Evolutionary conservation across 2,329 filamentous ascomycete genomes (phyloP).

Genomic region (Cladophialophora psammophila): DNA sequence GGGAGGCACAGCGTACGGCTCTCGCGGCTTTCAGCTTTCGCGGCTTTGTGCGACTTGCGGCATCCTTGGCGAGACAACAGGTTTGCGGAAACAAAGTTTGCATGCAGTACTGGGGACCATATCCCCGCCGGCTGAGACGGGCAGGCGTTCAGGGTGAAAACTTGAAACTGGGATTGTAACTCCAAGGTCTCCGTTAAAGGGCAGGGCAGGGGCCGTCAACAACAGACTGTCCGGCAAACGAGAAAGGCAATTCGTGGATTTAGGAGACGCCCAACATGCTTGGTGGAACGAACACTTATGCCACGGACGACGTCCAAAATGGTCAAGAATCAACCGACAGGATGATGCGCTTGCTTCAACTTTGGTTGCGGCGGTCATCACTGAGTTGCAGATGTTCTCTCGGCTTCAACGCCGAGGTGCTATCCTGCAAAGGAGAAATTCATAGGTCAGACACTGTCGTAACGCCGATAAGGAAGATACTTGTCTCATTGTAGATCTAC

Average conservation of each 20-base stretch:
- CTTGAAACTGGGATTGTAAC: background rate
- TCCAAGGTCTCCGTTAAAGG: background rate
- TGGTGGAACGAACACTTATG: background rate
- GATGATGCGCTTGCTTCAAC: background rate
- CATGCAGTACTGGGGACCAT: background rate
- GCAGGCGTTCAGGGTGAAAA: background rate
- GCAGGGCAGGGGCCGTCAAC: background rate
- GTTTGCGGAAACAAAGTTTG: background rate
- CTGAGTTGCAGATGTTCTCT: conserved; percentile 1
- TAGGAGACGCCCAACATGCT: background rate
- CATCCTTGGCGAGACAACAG: background rate
- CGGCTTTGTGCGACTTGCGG: no score
- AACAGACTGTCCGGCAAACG: background rate
- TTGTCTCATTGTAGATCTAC: conserved; percentile 28
- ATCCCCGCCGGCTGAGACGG: background rate
- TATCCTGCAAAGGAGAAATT: conserved; percentile 25
- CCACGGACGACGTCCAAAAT: background rate
- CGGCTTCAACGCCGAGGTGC: conserved; percentile 7
- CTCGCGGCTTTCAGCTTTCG: background rate
- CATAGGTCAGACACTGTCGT: conserved; percentile 29
- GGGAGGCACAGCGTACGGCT: background rate
- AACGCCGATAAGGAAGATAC: conserved; percentile 31
- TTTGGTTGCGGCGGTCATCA: background rate
- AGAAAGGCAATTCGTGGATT: background rate
- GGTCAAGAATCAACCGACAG: background rate